Base-by-base conservation (phyloP, 2,329 filamentous ascomycete species). In the Hypocreales sp. region DNA sequence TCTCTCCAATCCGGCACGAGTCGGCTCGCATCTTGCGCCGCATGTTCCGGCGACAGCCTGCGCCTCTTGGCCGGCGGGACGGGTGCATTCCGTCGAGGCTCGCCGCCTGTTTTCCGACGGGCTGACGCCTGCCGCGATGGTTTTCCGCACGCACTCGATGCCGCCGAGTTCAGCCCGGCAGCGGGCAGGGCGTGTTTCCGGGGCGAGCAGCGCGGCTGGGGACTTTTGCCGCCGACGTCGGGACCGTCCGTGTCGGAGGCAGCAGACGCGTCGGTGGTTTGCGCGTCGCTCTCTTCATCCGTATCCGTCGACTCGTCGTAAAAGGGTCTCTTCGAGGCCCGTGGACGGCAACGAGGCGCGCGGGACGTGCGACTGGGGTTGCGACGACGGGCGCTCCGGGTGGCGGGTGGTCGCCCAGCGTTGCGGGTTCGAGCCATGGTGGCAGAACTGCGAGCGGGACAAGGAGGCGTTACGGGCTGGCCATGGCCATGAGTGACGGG, bases 1-100 rank as follows among this genome's bases (percentile, higher is more conserved):
- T 58, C 61, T 31, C 61, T 56, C 69, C 68, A 79, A 21, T 62
- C 51, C 10, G 67, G 67, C 25, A 69, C 62, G 40, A 31, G 14
- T 3, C 33, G 37, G 9, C 35, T 24, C 16, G 31, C 25, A 11
- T 28, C 23, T 4, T 33, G 22, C n/a, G 33, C 26, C 21, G 28
- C 21, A n/a, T 20, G 20, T 13, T 23, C 8, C 8, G 27, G 8
- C 8, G 24, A 15, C n/a, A 32, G 9, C 22, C 31, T 35, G 13
- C 30, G 35, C 18, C 29, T 32, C 19, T 40, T 40, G 22, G 16
- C 18, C 15, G 31, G 33, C 5, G 30, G 22, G 8, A 34, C 22
- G 7, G 25, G 19, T 16, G 36, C 28, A 3, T 31, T 29, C 7
- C 38, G 35, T 13, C 35, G 39, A 20, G 41, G 45, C 28, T 39